Base-by-base conservation (phyloP, 306 rosid genomes). In the Glycine tomentella region DNA sequence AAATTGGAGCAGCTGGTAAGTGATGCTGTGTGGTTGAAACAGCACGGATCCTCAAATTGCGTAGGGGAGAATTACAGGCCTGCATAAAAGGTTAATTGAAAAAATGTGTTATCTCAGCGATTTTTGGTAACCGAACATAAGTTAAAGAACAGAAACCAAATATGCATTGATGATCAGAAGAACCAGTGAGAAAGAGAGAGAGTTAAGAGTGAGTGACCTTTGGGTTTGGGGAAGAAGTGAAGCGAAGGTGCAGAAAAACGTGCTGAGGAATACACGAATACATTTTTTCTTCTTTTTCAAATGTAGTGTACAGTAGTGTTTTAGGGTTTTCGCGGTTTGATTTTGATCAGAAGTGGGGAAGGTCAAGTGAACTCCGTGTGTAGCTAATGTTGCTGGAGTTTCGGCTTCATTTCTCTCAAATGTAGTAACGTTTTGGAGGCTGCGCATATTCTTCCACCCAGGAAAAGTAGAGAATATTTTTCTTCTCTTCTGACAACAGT, bases 1-100 rank as follows among this genome's bases (percentile, higher is more conserved):
- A 83, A 84, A 95, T 93, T 36, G 98, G 98, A 86, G 99, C 98
- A 44, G 91, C 87, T 0, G 94, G 97, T 44, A 95, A 75, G 83
- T 14, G 82, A 85, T 5, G 72, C 31, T 64, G 61, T 1, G 75
- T 4, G 55, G 81, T 45, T 3, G 94, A 85, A 13, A 86, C 82
- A 34, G 90, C 86, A 38, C 84, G 68, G 16, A 79, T 50, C 69
- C 63, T 82, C 3, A 82, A 76, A 63, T 76, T 49, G 31, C 67
- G 75, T 45, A 11, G 42, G 65, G 82, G 83, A 76, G 74, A 82
- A 49, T 12, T 4, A 2, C 79, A 75, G 4, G 72, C 56, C 87
- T 84, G 84, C 46, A 55, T 4, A 68, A 2, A 34, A 14, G 36
- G 58, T 68, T 6, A 56, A 45, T 36, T 36, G 0, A 2, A 10